Evolutionary conservation across 805 yeast genomes (phyloP).

Genomic region (Yarrowia osloensis): DNA sequence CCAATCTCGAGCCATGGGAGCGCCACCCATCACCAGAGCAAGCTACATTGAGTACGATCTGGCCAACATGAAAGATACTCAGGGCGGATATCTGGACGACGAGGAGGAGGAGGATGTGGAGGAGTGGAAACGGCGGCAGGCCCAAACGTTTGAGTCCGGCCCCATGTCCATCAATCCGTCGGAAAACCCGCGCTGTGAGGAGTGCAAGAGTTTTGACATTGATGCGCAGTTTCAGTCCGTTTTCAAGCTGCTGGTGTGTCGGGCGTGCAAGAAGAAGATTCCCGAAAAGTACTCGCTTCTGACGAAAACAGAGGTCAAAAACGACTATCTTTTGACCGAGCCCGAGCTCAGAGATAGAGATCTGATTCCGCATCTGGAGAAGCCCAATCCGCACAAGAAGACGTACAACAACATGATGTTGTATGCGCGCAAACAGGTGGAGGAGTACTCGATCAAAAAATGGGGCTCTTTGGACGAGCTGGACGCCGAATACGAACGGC

Average conservation of each 20-base stretch:
- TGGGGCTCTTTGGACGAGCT: constrained; percentile 91
- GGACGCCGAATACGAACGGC: constrained; percentile 87
- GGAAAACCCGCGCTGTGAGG: constrained; percentile 66
- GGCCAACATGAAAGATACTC: constrained; percentile 82
- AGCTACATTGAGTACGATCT: constrained; percentile 52
- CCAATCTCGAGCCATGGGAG: background rate
- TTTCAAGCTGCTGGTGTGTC: constrained; percentile 79
- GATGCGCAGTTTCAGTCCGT: constrained; percentile 69
- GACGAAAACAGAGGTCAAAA: constrained; percentile 93
- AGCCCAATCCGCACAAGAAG: constrained; percentile 91
- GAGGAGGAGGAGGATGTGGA: constrained; percentile 39
- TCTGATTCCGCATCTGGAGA: constrained; percentile 74
- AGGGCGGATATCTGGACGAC: constrained; percentile 77
- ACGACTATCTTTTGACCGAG: constrained; percentile 90
- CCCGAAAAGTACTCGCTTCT: constrained; percentile 89
- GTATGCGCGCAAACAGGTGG: constrained; percentile 87
- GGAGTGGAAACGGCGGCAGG: constrained; percentile 59
- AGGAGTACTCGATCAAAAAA: constrained; percentile 85
- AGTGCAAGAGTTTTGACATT: constrained; percentile 78
- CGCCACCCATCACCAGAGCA: constrained; percentile 18
- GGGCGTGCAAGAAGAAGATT: constrained; percentile 63
- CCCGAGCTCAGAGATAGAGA: constrained; percentile 78
- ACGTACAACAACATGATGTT: constrained; percentile 91
- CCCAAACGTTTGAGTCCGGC: constrained; percentile 44
- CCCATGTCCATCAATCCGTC: constrained; percentile 23